Conservation (phyloP, 2,329 filamentous ascomycete species). For the Beauveria pseudobassiana region DNA sequence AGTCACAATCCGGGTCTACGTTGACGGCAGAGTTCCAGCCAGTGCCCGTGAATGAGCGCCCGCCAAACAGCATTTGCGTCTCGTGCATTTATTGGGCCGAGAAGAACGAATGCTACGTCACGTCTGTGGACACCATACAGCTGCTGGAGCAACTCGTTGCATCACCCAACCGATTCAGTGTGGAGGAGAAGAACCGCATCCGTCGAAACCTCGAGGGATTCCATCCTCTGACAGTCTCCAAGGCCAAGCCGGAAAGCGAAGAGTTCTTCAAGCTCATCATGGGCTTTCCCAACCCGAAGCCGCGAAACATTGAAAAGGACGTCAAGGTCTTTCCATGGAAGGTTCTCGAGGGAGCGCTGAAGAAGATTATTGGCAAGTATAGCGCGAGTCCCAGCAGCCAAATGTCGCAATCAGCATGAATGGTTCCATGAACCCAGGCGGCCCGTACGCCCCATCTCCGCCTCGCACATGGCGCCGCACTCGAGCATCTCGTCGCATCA, state of each 20-base stretch:
- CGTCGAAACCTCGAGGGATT: constrained; percentile 93
- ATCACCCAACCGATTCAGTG: constrained; percentile 68
- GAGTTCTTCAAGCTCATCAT: constrained; percentile 99
- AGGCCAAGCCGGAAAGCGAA: constrained; percentile 84
- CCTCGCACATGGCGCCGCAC: constrained; percentile 24
- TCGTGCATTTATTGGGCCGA: constrained; percentile 98
- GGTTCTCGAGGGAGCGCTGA: constrained; percentile 74
- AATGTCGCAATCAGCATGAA: constrained; percentile 32
- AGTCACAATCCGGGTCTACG: constrained; percentile 73
- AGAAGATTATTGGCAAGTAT: constrained; percentile 99
- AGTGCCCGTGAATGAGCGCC: constrained; percentile 70
- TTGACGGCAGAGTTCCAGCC: constrained; percentile 75
- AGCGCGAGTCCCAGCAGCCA: constrained; percentile 41
- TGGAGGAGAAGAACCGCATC: constrained; percentile 98
- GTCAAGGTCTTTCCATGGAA: constrained; percentile 99
- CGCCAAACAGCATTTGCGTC: constrained; percentile 82
- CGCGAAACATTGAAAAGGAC: constrained; percentile 96
- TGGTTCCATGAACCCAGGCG: constrained; percentile 27
- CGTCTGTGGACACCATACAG: constrained; percentile 93
- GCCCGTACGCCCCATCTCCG: constrained; percentile 36
- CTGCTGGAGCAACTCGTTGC: constrained; percentile 88
- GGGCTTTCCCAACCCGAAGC: constrained; percentile 91
- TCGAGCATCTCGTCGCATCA: constrained; percentile 23
- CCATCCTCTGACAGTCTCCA: constrained; percentile 85
- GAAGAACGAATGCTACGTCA: constrained; percentile 84